Base-by-base conservation (phyloP, 441 rosid species). In the Croton setiger region DNA sequence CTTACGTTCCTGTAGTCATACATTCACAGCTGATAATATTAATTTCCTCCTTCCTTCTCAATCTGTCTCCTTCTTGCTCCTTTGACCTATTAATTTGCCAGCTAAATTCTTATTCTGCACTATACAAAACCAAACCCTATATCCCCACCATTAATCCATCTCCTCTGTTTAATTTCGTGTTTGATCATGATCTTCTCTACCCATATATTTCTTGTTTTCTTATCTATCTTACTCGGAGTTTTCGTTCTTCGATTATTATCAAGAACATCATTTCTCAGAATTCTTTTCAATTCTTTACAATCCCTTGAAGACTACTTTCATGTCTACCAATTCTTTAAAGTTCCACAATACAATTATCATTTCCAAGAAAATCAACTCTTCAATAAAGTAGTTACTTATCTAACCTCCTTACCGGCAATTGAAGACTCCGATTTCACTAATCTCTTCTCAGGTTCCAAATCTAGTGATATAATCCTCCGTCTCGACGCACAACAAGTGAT, bases 351-450 rank as follows among this genome's bases (percentile, higher is more conserved):
- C 85, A 81, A 82, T 72, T 84, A 85, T 5, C 61, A 71, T 63
- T 36, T 78, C 73, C 93, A 83, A 36, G 90, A 85, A 76, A 92
- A 92, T 66, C 88, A 71, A 1, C 80, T 92, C 17, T 83, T 84
- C 41, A 60, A 72, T 17, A 84, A 73, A 39, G 86, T 92, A 0
- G 71, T 64, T 33, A 63, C 78, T 41, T 92, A 90, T 72, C 73
- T 92, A 15, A 82, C 79, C 69, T 88, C 96, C 0, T 79, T 90
- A 11, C 66, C 87, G n/a, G 85, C 90, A 0, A 69, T 85, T 4
- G 98, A 92, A 70, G 84, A 92, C 43, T 86, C 93, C 0, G 90
- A 88, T 76, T 87, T 80, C 80, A 90, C 96, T 39, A 90, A 93
- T 66, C 88, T 90, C 69, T 79, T 88, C 74, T 55, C 96, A 20